These are phyloP conservation scores for Pachyrhizus erosus DNA, from an alignment of 306 rosid genomes.

Conservation along the genomic window DNA sequence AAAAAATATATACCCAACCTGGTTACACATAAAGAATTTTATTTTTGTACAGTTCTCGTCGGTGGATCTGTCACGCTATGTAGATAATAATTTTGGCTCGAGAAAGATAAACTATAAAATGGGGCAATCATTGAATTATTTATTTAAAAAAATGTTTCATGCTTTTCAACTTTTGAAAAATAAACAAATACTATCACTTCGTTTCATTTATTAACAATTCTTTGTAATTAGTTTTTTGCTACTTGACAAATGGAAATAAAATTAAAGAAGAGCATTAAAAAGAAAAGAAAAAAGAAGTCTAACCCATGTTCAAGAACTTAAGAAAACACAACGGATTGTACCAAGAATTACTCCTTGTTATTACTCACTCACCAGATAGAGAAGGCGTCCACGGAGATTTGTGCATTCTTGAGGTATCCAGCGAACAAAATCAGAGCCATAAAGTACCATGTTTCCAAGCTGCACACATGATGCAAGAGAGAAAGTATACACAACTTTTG, in stretches of 20 bases:
- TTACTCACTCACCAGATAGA: conserved; percentile 65
- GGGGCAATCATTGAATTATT: not conserved
- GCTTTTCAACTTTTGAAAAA: not conserved
- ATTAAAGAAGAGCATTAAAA: no score
- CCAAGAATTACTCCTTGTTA: not conserved
- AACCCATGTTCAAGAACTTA: not conserved
- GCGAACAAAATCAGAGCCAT: conserved; percentile 73
- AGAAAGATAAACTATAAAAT: not conserved
- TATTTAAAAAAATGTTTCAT: not conserved
- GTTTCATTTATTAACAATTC: not conserved
- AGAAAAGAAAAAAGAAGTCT: not conserved
- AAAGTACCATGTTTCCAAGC: conserved; percentile 81
- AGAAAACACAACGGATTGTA: not conserved
- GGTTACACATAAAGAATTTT: not conserved
- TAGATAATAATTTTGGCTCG: not conserved
- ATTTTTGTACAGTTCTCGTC: not conserved
- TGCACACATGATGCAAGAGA: conserved; percentile 28
- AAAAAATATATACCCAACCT: not conserved
- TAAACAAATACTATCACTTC: not conserved
- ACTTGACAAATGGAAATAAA: not conserved
- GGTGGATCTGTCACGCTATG: not conserved
- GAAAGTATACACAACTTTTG: not conserved
- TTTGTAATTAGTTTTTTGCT: no score
- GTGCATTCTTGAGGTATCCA: conserved; percentile 77
- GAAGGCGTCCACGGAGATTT: conserved; percentile 69